A percentile compares a stretch with the other conserved stretches of the same genome.
Conservation (phyloP, 2,329 filamentous ascomycete genomes). For the Ophiostoma ulmi region DNA sequence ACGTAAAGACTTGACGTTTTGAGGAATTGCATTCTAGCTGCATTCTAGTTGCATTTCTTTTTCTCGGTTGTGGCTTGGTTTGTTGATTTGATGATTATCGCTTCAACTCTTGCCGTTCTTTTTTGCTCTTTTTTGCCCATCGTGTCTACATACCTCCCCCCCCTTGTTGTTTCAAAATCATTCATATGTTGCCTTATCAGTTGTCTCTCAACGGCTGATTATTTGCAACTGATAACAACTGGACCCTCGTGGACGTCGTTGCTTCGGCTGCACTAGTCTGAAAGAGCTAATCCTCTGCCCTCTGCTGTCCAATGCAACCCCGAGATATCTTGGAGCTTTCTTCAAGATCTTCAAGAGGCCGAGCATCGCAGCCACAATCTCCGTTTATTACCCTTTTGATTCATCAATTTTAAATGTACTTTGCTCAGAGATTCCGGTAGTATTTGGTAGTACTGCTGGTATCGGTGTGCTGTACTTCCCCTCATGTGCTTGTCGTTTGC, state of each 20-base stretch:
- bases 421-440: not conserved
- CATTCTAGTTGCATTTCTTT: not conserved
- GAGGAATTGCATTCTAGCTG: not conserved
- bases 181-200: not conserved
- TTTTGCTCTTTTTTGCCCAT: not conserved
- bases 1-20: constrained; percentile 20
- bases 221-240: not conserved
- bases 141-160: not conserved
- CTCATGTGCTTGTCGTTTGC: not conserved
- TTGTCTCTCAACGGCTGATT: not conserved
- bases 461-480: not conserved
- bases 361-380: constrained; percentile 4
- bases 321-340: constrained; percentile 1
- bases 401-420: not conserved
- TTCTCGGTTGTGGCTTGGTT: not conserved
- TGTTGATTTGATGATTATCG: not conserved
- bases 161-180: not conserved
- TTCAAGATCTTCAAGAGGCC: not conserved
- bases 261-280: constrained; percentile 14
- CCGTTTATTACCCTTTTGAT: constrained; percentile 3
- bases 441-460: not conserved
- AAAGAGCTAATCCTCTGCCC: not conserved
- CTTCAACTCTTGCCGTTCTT: not conserved
- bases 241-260: constrained; percentile 11
- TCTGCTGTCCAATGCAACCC: not conserved